A percentile compares a stretch with the other conserved stretches of the same genome.
These are phyloP conservation scores for Rhizopogon vinicolor DNA, from an alignment of 768 basidiomycete species.

Conservation along the genomic window DNA sequence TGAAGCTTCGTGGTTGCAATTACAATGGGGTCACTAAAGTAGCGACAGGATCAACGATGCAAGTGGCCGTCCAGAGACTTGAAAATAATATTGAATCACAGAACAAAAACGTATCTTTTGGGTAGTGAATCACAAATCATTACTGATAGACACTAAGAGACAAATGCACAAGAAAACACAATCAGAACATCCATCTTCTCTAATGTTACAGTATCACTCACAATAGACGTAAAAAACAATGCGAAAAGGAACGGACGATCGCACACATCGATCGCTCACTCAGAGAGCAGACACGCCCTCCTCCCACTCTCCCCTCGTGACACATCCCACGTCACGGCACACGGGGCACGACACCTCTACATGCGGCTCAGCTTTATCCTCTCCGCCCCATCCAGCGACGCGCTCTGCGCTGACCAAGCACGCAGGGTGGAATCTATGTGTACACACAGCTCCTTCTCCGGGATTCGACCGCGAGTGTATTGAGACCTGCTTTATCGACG, in stretches of 20 bases:
- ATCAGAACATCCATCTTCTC: neutral
- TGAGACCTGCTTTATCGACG: slow-evolving; percentile 13
- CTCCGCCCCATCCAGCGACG: slow-evolving; percentile 56
- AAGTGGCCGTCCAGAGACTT: too few species aligned
- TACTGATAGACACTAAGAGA: neutral
- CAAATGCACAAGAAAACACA: neutral
- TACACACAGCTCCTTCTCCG: slow-evolving; percentile 37
- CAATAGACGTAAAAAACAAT: neutral
- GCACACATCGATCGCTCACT: slow-evolving; percentile 2
- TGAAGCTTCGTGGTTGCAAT: too few species aligned
- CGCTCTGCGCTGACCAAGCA: slow-evolving; percentile 70
- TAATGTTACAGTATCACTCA: neutral
- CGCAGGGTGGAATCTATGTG: slow-evolving; percentile 65
- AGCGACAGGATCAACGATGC: too few species aligned
- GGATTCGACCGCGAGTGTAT: slow-evolving; percentile 16
- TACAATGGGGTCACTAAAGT: too few species aligned
- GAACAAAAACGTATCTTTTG: neutral
- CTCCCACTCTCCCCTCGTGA: slow-evolving; percentile 60
- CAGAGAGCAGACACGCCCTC: slow-evolving; percentile 33
- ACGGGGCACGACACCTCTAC: slow-evolving; percentile 75
- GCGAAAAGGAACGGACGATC: neutral
- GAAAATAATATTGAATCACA: too few species aligned
- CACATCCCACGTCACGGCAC: slow-evolving; percentile 59
- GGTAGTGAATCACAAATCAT: neutral
- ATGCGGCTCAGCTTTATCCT: slow-evolving; percentile 31